phyloP scores from a whole-genome alignment of 192 early-diverging fungal genomes.

The Geranomyces michiganensis region DNA sequence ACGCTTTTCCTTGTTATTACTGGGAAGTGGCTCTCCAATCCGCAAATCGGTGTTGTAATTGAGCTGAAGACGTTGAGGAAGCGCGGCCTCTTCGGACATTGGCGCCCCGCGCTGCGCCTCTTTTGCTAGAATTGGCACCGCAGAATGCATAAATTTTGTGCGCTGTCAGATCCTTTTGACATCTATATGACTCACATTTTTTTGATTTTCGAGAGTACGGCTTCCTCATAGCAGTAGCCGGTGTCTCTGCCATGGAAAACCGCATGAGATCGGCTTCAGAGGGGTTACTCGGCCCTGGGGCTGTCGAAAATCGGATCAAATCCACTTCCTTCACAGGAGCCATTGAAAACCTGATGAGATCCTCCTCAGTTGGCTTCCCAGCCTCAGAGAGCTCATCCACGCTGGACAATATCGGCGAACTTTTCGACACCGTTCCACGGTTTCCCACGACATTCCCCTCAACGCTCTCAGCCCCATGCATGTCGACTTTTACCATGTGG shows the following conservation, averaged over 20 bases:
- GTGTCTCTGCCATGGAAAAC: conserved; percentile 3
- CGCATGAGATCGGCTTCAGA: conserved; percentile 11
- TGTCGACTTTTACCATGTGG: conserved; percentile 10
- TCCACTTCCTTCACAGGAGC: conserved; percentile 4
- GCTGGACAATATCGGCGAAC: neutral
- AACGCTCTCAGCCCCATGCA: neutral
- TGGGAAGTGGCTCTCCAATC: conserved; percentile 27
- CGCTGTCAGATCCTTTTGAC: neutral
- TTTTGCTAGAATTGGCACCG: neutral
- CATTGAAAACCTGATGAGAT: conserved; percentile 23
- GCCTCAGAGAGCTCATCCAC: conserved; percentile 11
- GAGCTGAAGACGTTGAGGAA: conserved; percentile 27
- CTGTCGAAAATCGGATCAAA: conserved; percentile 11
- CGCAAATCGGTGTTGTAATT: conserved; percentile 33
- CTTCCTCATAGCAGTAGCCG: neutral
- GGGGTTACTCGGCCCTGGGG: neutral
- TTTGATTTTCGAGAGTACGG: neutral
- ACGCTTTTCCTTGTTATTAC: conserved; percentile 21
- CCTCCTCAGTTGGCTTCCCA: conserved; percentile 1
- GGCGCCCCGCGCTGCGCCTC: neutral
- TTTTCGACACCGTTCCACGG: neutral
- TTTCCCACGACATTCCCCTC: neutral
- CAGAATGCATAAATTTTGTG: neutral
- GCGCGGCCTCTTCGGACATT: conserved; percentile 1
- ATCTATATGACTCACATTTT: conserved; percentile 1